Evolutionary conservation across 306 rosid species (phyloP).

Genomic region (Prunus davidiana): DNA sequence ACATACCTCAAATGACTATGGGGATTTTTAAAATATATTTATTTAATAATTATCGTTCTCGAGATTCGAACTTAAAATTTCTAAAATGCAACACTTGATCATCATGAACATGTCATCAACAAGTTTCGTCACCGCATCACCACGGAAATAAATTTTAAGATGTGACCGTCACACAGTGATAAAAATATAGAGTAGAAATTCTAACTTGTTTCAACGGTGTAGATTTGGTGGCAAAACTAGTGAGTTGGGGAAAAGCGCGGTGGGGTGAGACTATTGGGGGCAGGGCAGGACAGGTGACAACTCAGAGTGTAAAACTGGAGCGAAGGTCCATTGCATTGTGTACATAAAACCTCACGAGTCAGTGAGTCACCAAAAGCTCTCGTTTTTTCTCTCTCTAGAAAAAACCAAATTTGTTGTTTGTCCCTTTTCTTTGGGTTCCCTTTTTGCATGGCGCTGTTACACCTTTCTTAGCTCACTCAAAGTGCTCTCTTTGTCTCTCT

Average conservation of each 20-base stretch:
- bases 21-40: too few relatives aligned
- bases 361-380: not conserved
- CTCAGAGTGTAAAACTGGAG: not conserved
- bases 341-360: not conserved
- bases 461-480: slow-evolving; percentile 24
- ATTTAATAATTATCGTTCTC: too few relatives aligned
- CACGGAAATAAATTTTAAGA: too few relatives aligned
- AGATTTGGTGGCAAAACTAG: not conserved
- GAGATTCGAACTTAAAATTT: too few relatives aligned
- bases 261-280: not conserved
- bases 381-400: not conserved
- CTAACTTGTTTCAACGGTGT: too few relatives aligned
- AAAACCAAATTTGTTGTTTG: slow-evolving; percentile 24
- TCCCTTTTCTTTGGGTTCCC: slow-evolving; percentile 11
- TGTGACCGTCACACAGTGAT: too few relatives aligned
- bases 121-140: too few relatives aligned
- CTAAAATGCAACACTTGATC: too few relatives aligned
- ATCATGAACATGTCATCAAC: too few relatives aligned
- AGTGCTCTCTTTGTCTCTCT: slow-evolving; percentile 1
- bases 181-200: too few relatives aligned
- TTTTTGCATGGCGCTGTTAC: slow-evolving; percentile 64
- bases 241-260: not conserved
- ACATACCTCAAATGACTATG: not conserved
- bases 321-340: not conserved
- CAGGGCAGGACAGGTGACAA: not conserved